Evolutionary conservation across 176 grass and related monocot species (phyloP).

Genomic region (Carex littledalei): DNA sequence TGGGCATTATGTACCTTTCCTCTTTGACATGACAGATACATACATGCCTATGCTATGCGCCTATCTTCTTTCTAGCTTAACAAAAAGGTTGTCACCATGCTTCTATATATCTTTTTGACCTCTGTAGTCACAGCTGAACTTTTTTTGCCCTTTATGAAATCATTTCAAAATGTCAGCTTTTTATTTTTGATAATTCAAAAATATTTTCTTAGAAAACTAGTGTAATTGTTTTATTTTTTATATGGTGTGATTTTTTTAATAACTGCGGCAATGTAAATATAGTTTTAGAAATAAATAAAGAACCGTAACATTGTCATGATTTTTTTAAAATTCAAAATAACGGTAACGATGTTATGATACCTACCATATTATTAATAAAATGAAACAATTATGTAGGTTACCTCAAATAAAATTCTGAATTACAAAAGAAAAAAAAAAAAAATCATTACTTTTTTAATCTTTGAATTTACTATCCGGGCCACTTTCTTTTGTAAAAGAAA

Average conservation of each 20-base stretch:
- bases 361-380: not conserved
- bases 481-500: not conserved
- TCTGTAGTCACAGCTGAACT: not conserved
- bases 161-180: not conserved
- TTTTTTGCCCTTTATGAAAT: not conserved
- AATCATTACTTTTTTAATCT: too few relatives aligned
- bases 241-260: too few relatives aligned
- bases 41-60: not conserved
- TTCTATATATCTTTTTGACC: not conserved
- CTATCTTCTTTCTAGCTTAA: not conserved
- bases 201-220: too few relatives aligned
- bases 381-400: not conserved
- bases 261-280: too few relatives aligned
- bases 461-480: not conserved
- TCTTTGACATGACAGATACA: not conserved
- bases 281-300: too few relatives aligned
- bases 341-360: too few relatives aligned
- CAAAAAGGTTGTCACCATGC: not conserved
- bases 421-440: not conserved
- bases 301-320: too few relatives aligned
- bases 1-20: slow-evolving; percentile 5
- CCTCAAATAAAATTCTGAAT: not conserved
- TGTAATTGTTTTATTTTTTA: too few relatives aligned
- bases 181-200: too few relatives aligned
- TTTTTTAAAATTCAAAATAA: too few relatives aligned